phyloP scores from a whole-genome alignment of 139 green algal genomes.

The Chlorella sp. region DNA sequence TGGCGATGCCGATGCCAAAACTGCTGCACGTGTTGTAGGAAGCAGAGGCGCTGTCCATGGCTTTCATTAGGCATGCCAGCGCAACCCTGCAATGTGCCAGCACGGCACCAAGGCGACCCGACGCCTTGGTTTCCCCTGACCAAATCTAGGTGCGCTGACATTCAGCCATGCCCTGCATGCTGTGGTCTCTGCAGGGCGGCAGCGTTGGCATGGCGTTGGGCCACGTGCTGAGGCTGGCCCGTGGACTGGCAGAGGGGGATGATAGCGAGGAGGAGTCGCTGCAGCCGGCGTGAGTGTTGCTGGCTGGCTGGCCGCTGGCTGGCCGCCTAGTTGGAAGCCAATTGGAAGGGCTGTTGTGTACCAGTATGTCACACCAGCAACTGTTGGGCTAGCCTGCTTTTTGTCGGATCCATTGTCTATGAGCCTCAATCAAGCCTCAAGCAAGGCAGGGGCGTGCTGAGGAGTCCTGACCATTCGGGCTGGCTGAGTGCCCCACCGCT shows the following conservation, averaged over 20 bases:
- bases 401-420: background rate
- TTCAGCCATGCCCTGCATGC: background rate
- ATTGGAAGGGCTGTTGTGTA: background rate
- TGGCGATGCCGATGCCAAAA: no score
- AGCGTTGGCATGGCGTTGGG: background rate
- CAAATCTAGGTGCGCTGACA: no score
- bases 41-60: no score
- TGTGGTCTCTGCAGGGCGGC: background rate
- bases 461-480: background rate
- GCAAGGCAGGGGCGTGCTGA: background rate
- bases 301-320: no score
- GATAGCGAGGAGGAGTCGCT: background rate
- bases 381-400: background rate
- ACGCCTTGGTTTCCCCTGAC: background rate
- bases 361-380: background rate
- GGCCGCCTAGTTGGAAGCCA: background rate
- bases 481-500: background rate
- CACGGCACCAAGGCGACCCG: no score
- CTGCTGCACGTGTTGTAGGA: no score
- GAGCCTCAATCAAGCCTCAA: background rate
- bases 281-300: background rate
- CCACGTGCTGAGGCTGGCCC: background rate
- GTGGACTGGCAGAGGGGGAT: background rate
- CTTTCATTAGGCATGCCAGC: no score
- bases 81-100: background rate